These are phyloP conservation scores for Pestalotiopsis fici DNA, from an alignment of 2,329 filamentous ascomycete genomes.

Conservation along the genomic window DNA sequence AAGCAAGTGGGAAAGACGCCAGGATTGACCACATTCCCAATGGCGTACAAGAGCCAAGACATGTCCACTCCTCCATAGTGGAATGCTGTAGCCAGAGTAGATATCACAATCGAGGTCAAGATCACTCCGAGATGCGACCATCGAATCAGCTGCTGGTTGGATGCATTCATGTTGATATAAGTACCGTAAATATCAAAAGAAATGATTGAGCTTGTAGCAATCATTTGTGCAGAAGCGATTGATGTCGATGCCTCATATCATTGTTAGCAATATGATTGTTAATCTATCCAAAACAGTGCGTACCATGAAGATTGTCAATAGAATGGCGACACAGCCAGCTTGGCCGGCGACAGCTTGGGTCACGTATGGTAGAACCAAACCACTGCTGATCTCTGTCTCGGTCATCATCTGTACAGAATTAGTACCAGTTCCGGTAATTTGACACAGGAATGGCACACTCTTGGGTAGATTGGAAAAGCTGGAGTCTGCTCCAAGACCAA, in stretches of 20 bases:
- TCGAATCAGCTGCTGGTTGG: background rate
- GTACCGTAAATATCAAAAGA: conserved; percentile 55
- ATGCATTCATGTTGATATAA: conserved; percentile 41
- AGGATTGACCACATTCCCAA: background rate
- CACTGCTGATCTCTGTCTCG: conserved; percentile 63
- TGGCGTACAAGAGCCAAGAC: background rate
- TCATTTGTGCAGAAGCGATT: conserved; percentile 45
- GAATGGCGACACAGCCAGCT: conserved; percentile 67
- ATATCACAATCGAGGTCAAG: background rate
- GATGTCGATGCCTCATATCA: conserved; percentile 57
- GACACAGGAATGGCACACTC: conserved; percentile 23
- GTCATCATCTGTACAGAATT: conserved; percentile 45
- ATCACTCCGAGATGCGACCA: background rate
- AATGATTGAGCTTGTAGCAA: conserved; percentile 54
- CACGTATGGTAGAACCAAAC: conserved; percentile 70
- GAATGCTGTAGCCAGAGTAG: background rate
- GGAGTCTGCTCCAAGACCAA: conserved; percentile 43
- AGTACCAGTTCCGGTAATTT: background rate
- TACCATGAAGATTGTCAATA: conserved; percentile 71
- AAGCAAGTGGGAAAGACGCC: background rate
- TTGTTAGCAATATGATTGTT: background rate
- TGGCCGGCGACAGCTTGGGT: conserved; percentile 70
- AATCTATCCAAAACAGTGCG: conserved; percentile 37
- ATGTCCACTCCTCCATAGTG: background rate
- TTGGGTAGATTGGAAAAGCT: conserved; percentile 55